Conservation (phyloP, 2,329 filamentous ascomycete genomes). For the Metarhizium brunneum region DNA sequence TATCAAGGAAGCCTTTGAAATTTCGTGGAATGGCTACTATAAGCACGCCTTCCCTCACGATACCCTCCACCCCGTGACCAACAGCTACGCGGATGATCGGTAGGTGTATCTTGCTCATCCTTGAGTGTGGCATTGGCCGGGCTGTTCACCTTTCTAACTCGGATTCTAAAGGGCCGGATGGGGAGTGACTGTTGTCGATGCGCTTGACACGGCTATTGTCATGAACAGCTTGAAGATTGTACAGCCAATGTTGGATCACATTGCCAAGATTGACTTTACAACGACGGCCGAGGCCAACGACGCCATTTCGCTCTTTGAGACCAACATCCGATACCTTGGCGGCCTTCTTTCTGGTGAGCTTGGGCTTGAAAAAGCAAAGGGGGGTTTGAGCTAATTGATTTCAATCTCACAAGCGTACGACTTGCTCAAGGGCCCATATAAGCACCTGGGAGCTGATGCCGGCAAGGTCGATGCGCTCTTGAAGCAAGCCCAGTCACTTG, state of each 20-base stretch:
- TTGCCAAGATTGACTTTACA: slow-evolving; percentile 63
- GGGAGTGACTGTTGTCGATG: slow-evolving; percentile 77
- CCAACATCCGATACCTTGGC: slow-evolving; percentile 79
- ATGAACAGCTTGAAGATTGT: slow-evolving; percentile 64
- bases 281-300: slow-evolving; percentile 34
- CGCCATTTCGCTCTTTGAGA: slow-evolving; percentile 74
- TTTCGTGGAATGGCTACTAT: slow-evolving; percentile 65
- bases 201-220: slow-evolving; percentile 67
- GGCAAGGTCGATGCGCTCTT: slow-evolving; percentile 50
- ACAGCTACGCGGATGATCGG: slow-evolving; percentile 60
- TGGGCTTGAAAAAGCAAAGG: background rate
- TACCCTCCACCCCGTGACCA: slow-evolving; percentile 60
- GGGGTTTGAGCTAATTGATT: background rate
- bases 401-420: slow-evolving; percentile 44
- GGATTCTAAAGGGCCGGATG: slow-evolving; percentile 59
- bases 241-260: slow-evolving; percentile 59
- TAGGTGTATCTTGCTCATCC: slow-evolving; percentile 24
- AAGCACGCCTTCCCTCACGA: slow-evolving; percentile 70
- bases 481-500: slow-evolving; percentile 57
- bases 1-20: slow-evolving; percentile 59
- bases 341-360: slow-evolving; percentile 64
- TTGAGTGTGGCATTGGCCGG: background rate
- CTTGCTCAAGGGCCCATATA: slow-evolving; percentile 59
- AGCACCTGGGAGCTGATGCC: slow-evolving; percentile 33
- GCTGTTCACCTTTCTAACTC: background rate